A percentile compares a stretch with the other conserved stretches of the same genome.
Evolutionary conservation across 2,329 filamentous ascomycete species (phyloP).

Genomic region (Ophiosphaerella korrae): DNA sequence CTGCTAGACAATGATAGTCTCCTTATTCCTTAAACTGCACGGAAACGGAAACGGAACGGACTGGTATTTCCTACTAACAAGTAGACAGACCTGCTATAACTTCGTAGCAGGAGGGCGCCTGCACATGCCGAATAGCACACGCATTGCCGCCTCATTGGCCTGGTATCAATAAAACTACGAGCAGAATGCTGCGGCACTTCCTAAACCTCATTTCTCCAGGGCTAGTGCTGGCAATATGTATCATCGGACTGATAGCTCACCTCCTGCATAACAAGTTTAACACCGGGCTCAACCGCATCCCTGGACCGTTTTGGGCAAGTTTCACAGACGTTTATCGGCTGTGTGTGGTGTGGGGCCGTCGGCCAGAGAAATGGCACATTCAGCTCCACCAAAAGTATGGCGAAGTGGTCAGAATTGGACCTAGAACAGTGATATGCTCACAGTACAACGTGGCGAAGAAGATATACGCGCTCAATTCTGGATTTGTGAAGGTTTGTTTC

Average conservation of each 20-base stretch:
- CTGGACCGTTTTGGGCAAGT: conserved; percentile 70
- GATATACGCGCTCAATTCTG: conserved; percentile 16
- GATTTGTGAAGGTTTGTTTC: conserved; percentile 11
- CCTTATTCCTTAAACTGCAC: too few species aligned
- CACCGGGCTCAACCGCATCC: conserved; percentile 36
- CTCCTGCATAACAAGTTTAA: conserved; percentile 1
- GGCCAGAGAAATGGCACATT: conserved; percentile 46
- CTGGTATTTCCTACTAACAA: too few species aligned
- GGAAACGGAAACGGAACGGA: too few species aligned
- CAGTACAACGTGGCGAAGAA: conserved; percentile 60
- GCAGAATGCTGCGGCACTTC: not conserved
- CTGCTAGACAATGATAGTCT: too few species aligned
- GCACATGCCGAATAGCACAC: too few species aligned
- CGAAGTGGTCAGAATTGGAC: conserved; percentile 76
- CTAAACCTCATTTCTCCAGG: not conserved
- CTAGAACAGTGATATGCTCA: conserved; percentile 76
- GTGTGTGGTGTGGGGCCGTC: conserved; percentile 66
- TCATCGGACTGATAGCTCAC: not conserved
- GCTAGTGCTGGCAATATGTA: not conserved
- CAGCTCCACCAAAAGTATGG: conserved; percentile 73
- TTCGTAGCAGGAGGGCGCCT: too few species aligned
- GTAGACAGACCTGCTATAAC: too few species aligned
- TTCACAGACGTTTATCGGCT: conserved; percentile 74
- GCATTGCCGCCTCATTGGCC: too few species aligned
- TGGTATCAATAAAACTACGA: too few species aligned